Percentiles rank a stretch among this genome's conserved stretches.
These are phyloP conservation scores for Athelia sp. DNA, from an alignment of 1,284 basidiomycete genomes.

Conservation along the genomic window DNA sequence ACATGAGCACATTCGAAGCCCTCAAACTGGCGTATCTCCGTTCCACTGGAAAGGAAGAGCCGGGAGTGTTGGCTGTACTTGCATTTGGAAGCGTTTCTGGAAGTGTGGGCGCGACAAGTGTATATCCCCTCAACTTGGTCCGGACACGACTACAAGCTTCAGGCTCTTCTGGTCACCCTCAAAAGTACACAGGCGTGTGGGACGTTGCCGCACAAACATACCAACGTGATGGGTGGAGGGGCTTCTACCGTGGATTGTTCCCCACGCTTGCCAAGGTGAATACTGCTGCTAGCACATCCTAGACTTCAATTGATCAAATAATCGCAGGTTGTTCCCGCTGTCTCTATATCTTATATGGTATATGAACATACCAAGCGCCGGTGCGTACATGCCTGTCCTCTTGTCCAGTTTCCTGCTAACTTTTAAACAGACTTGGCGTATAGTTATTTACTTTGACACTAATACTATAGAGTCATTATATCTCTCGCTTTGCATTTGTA, in stretches of 20 bases:
- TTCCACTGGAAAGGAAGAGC: conserved; percentile 79
- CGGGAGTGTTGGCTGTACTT: conserved; percentile 76
- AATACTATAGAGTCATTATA: background rate
- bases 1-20: conserved; percentile 94
- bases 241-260: conserved; percentile 91
- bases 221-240: conserved; percentile 84
- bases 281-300: conserved; percentile 2
- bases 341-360: conserved; percentile 93
- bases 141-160: conserved; percentile 95
- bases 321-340: conserved; percentile 81
- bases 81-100: conserved; percentile 89
- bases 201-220: conserved; percentile 87
- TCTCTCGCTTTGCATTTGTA: background rate
- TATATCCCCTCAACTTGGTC: conserved; percentile 91
- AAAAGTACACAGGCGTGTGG: conserved; percentile 80
- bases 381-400: conserved; percentile 32
- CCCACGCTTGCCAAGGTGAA: conserved; percentile 86
- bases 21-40: conserved; percentile 81
- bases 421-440: conserved; percentile 37
- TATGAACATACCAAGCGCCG: conserved; percentile 78
- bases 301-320: conserved; percentile 9
- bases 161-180: conserved; percentile 89
- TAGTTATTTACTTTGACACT: conserved; percentile 22
- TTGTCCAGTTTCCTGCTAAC: conserved; percentile 6
- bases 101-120: conserved; percentile 86